Conservation (phyloP, 1,284 basidiomycete genomes). For the Cutaneotrichosporon spelunceum region DNA sequence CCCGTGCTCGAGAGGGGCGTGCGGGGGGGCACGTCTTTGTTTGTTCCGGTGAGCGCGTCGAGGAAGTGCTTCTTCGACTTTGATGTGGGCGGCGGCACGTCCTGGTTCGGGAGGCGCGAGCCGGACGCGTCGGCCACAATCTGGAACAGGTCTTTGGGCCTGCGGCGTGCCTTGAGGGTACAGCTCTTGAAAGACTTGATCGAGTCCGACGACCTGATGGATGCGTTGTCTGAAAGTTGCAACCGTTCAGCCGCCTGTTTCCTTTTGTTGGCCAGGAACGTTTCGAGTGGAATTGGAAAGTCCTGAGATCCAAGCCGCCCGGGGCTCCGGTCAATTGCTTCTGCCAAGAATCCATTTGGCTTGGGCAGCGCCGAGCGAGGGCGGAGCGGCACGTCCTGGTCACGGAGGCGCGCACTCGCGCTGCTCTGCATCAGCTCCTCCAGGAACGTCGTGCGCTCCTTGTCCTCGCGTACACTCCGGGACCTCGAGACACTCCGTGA, state of each 20-base stretch:
- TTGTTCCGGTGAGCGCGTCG: neutral
- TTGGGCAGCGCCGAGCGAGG: neutral
- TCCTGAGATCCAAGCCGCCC: conserved; percentile 4
- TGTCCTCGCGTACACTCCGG: neutral
- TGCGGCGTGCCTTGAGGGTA: conserved; percentile 5
- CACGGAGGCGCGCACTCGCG: neutral
- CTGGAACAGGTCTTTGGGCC: conserved; percentile 16
- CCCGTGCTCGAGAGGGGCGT: neutral
- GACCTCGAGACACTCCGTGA: neutral
- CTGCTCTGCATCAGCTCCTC: conserved; percentile 9
- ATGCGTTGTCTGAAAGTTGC: neutral
- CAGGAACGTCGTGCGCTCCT: conserved; percentile 11
- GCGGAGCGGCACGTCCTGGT: conserved; percentile 10
- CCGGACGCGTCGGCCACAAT: conserved; percentile 8
- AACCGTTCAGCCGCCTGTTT: neutral
- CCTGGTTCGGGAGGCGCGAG: conserved; percentile 17
- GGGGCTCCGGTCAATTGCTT: neutral
- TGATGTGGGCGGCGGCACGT: conserved; percentile 10
- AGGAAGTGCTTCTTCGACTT: conserved; percentile 4
- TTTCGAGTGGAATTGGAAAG: conserved; percentile 11
- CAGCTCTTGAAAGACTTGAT: neutral
- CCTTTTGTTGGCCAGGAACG: conserved; percentile 10
- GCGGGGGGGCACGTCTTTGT: neutral
- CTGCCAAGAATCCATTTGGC: neutral
- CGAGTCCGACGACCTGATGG: neutral